These are phyloP conservation scores for Cyberlindnera suaveolens DNA, from an alignment of 805 yeast genomes.

Conservation along the genomic window DNA sequence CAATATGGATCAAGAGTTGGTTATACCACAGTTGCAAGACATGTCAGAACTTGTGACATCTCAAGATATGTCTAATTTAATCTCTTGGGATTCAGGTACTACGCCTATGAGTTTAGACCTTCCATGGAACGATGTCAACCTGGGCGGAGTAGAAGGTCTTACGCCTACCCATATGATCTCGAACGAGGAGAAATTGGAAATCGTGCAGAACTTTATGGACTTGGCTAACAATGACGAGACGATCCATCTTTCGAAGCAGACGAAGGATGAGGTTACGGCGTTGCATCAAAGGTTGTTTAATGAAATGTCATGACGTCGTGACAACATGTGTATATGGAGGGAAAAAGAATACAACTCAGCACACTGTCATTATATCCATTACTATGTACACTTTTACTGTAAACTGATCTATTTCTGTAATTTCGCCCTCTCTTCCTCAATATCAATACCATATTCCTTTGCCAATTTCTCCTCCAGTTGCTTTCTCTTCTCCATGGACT, in stretches of 20 bases:
- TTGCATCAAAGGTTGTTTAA: slow-evolving; percentile 1
- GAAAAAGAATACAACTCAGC: not conserved
- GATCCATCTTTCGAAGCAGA: slow-evolving; percentile 5
- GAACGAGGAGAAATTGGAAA: slow-evolving; percentile 2
- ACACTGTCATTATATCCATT: not conserved
- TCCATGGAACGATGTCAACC: not conserved
- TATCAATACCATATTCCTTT: slow-evolving; percentile 56
- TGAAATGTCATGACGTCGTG: not conserved
- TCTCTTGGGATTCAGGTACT: not conserved
- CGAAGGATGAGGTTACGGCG: slow-evolving; percentile 6
- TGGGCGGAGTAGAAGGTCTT: not conserved
- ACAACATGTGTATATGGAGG: not conserved
- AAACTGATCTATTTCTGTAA: slow-evolving; percentile 16
- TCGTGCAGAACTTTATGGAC: slow-evolving; percentile 7
- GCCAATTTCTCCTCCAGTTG: slow-evolving; percentile 66
- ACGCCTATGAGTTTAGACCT: too few species aligned
- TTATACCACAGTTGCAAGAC: slow-evolving; percentile 14
- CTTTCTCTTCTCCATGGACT: slow-evolving; percentile 64
- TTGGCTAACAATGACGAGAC: slow-evolving; percentile 7
- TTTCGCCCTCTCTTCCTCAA: slow-evolving; percentile 38
- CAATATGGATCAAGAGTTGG: not conserved
- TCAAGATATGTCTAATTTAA: not conserved
- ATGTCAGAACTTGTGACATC: slow-evolving; percentile 18
- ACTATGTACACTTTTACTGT: slow-evolving; percentile 1
- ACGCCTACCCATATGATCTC: slow-evolving; percentile 2